A percentile compares a stretch with the other conserved stretches of the same genome.
Evolutionary conservation across 495 filamentous ascomycete genomes (phyloP).

Genomic region (Aspergillus cavernicola): DNA sequence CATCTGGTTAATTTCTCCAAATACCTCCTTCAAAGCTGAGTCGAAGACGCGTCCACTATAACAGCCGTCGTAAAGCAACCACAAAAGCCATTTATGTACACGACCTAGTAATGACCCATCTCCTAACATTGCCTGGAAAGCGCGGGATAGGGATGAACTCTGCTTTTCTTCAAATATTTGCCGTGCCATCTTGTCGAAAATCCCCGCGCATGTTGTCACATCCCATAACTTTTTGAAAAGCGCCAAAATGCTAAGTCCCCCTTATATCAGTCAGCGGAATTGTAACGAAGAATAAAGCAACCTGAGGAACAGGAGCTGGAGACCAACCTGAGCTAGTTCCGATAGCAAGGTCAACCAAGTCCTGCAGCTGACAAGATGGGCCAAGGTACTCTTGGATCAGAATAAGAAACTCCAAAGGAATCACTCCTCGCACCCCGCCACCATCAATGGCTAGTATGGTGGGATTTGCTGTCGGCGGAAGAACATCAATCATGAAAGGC

Average conservation of each 20-base stretch:
- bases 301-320: not conserved
- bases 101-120: not conserved
- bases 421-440: slow-evolving; percentile 1
- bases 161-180: not conserved
- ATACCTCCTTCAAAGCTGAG: not conserved
- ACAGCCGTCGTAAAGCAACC: slow-evolving; percentile 2
- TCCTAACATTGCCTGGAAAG: not conserved
- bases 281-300: not conserved
- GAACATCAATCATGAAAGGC: slow-evolving; percentile 1
- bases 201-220: not conserved
- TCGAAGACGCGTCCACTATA: slow-evolving; percentile 3
- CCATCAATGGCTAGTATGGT: slow-evolving; percentile 4
- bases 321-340: slow-evolving; percentile 3
- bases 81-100: slow-evolving; percentile 1
- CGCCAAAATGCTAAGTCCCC: slow-evolving; percentile 1
- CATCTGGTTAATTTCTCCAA: not conserved
- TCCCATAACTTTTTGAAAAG: not conserved
- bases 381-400: not conserved
- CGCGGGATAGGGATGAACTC: not conserved
- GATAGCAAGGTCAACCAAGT: not conserved
- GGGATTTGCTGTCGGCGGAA: slow-evolving; percentile 3
- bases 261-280: not conserved
- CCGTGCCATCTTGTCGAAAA: not conserved
- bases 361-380: not conserved
- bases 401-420: slow-evolving; percentile 1